phyloP scores from a whole-genome alignment of 2,329 filamentous ascomycete genomes.

The Macrophomina pseudophaseolina region DNA sequence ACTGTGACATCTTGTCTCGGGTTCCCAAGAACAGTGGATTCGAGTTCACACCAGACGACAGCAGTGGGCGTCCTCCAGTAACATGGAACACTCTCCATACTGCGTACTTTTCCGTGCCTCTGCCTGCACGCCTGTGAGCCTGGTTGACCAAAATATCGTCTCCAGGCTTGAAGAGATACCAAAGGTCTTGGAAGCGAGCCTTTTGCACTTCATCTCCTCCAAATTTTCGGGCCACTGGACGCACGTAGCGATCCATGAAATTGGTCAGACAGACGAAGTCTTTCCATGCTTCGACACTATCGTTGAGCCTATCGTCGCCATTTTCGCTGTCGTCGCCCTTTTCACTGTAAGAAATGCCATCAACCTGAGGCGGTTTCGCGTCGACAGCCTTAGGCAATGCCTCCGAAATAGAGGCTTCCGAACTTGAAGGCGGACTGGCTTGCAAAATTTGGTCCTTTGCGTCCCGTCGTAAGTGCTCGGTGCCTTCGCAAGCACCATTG shows the following conservation, averaged over 20 bases:
- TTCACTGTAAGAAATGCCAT: background rate
- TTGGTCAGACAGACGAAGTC: background rate
- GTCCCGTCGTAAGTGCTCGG: background rate
- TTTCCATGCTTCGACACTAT: background rate
- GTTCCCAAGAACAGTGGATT: background rate
- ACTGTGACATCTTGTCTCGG: background rate
- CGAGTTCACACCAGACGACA: background rate
- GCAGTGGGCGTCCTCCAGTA: background rate
- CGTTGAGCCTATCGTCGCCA: background rate
- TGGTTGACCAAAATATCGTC: constrained; percentile 21
- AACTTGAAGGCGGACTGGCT: no score
- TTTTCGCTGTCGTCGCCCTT: background rate
- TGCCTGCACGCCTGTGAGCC: background rate
- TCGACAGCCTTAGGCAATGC: no score
- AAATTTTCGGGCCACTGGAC: background rate
- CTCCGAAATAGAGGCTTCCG: no score
- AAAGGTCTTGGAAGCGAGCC: constrained; percentile 28
- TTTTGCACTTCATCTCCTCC: constrained; percentile 20
- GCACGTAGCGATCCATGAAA: background rate
- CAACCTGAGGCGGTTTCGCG: no score
- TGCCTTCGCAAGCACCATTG: background rate
- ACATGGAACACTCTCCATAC: background rate
- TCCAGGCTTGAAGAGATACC: constrained; percentile 26
- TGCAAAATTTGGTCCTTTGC: background rate
- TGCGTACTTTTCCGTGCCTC: background rate